Conservation (phyloP, 2,329 filamentous ascomycete species). For the Penicillium verrucosum region DNA sequence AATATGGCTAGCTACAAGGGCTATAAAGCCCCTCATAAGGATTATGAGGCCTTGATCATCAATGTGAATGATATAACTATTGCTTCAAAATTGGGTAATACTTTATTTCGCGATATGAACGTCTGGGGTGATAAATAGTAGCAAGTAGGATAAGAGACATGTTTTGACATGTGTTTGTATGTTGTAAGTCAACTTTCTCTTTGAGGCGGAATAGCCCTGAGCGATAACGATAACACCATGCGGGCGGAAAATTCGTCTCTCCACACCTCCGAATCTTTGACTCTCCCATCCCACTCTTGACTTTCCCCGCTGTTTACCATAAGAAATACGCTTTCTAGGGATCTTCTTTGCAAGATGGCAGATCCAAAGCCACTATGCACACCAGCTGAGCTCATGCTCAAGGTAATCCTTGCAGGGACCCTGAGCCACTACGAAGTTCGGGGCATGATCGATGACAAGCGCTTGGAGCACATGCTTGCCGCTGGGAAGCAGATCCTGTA, state of each 20-base stretch:
- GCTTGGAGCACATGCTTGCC: constrained; percentile 56
- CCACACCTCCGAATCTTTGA: constrained; percentile 10
- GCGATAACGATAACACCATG: background rate
- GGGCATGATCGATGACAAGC: constrained; percentile 58
- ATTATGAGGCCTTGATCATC: no score
- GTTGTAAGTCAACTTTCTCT: no score
- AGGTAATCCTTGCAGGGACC: constrained; percentile 47
- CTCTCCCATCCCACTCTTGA: constrained; percentile 4
- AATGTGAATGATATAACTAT: no score
- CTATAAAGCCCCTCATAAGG: no score
- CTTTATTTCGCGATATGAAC: no score
- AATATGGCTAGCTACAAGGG: no score
- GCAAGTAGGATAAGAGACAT: no score
- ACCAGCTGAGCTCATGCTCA: constrained; percentile 48
- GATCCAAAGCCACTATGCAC: constrained; percentile 41
- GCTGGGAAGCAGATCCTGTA: constrained; percentile 60
- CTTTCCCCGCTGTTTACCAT: constrained; percentile 1
- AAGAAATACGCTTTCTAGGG: background rate
- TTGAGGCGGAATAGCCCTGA: background rate
- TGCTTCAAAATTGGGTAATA: no score
- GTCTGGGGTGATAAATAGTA: no score
- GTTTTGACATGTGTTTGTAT: no score
- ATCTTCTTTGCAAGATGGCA: constrained; percentile 26
- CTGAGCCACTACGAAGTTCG: constrained; percentile 59
- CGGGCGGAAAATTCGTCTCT: constrained; percentile 12